phyloP scores from a whole-genome alignment of 2,329 filamentous ascomycete species.

The Stagonosporopsis vannaccii region DNA sequence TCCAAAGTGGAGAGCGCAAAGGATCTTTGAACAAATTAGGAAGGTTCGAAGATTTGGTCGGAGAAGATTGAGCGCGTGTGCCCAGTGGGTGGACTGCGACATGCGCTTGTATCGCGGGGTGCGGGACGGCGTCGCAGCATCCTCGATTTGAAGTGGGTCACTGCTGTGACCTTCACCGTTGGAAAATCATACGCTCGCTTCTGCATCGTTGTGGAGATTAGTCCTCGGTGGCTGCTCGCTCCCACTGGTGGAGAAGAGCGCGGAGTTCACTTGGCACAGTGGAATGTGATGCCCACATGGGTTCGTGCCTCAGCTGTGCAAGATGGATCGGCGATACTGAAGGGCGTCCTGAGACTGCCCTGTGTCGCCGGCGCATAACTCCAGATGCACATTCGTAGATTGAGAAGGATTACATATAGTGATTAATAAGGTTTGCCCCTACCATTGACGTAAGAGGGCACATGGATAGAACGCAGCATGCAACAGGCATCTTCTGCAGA shows the following conservation, averaged over 20 bases:
- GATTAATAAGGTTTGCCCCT: not conserved
- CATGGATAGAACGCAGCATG: slow-evolving; percentile 1
- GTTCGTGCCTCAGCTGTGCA: slow-evolving; percentile 13
- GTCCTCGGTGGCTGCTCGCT: slow-evolving; percentile 18
- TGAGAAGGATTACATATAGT: not conserved
- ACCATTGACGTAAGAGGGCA: slow-evolving; percentile 19
- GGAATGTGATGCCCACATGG: slow-evolving; percentile 17
- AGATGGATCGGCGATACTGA: slow-evolving; percentile 10
- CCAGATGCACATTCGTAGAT: not conserved
- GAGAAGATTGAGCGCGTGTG: slow-evolving; percentile 14
- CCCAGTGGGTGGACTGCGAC: slow-evolving; percentile 10
- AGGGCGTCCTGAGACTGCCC: not conserved
- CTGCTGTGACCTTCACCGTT: slow-evolving; percentile 25
- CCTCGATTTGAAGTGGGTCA: slow-evolving; percentile 33
- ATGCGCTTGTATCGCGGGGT: slow-evolving; percentile 32
- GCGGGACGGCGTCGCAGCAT: slow-evolving; percentile 22
- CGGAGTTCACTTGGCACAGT: slow-evolving; percentile 25
- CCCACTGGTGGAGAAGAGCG: slow-evolving; percentile 22
- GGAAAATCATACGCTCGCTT: slow-evolving; percentile 29
- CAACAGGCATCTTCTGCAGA: slow-evolving; percentile 6
- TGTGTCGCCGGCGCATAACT: not conserved
- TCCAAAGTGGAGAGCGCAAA: slow-evolving; percentile 22
- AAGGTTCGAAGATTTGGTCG: slow-evolving; percentile 25
- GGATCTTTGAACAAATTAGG: slow-evolving; percentile 25
- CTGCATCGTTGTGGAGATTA: slow-evolving; percentile 30